Evolutionary conservation across 177 flowering plant species (phyloP).

Genomic region (Vitis hybrid): DNA sequence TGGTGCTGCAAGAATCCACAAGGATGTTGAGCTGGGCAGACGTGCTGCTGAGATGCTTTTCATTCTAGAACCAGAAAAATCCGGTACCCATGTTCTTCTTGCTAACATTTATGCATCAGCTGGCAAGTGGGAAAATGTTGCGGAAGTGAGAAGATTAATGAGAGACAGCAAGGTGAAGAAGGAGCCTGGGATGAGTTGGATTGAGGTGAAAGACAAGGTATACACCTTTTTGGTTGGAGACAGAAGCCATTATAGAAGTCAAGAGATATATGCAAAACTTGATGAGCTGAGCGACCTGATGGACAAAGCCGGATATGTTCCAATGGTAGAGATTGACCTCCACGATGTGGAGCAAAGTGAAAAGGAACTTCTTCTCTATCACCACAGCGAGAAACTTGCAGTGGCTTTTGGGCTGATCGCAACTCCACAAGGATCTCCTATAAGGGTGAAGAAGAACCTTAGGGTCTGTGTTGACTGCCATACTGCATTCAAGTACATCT

Average conservation of each 20-base stretch:
- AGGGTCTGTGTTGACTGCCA: slow-evolving; percentile 65
- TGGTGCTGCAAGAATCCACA: slow-evolving; percentile 72
- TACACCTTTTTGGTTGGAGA: slow-evolving; percentile 72
- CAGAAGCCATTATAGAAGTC: slow-evolving; percentile 55
- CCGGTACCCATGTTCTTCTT: slow-evolving; percentile 70
- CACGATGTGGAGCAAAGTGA: slow-evolving; percentile 58
- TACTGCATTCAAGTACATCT: slow-evolving; percentile 57
- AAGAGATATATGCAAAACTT: slow-evolving; percentile 66
- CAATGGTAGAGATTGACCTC: slow-evolving; percentile 59
- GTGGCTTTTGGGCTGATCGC: slow-evolving; percentile 72
- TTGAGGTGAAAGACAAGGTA: slow-evolving; percentile 65
- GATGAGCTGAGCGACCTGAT: slow-evolving; percentile 48
- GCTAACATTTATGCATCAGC: slow-evolving; percentile 78
- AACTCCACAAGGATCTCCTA: slow-evolving; percentile 64
- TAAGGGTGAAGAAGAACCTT: slow-evolving; percentile 72
- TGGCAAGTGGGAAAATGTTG: slow-evolving; percentile 68
- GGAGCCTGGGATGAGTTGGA: slow-evolving; percentile 83
- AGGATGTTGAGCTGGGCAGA: slow-evolving; percentile 59
- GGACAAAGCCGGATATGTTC: slow-evolving; percentile 64
- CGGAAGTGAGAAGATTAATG: slow-evolving; percentile 57
- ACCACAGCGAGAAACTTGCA: slow-evolving; percentile 76
- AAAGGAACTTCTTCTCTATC: slow-evolving; percentile 52
- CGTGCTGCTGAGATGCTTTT: slow-evolving; percentile 72
- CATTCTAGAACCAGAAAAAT: slow-evolving; percentile 66
- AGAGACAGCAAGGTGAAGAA: slow-evolving; percentile 65